Evolutionary conservation across 2,329 filamentous ascomycete species (phyloP).

Genomic region (Curvularia lunata): DNA sequence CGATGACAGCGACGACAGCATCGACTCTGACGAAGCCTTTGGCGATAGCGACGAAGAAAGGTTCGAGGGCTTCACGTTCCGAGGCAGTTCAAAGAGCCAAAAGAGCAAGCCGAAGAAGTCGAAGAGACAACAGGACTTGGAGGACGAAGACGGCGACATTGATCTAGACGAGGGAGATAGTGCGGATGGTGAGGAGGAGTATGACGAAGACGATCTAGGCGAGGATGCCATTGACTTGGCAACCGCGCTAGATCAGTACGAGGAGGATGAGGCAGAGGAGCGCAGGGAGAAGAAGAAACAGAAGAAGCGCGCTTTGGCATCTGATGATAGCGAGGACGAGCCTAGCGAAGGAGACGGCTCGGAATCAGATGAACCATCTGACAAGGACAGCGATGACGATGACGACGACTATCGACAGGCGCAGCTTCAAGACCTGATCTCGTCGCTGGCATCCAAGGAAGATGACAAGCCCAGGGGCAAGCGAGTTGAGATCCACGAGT

Average conservation of each 20-base stretch:
- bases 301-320: conserved; percentile 49
- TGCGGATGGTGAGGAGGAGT: conserved; percentile 56
- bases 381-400: conserved; percentile 52
- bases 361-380: conserved; percentile 54
- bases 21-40: conserved; percentile 83
- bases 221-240: conserved; percentile 69
- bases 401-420: conserved; percentile 62
- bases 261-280: conserved; percentile 46
- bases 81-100: conserved; percentile 62
- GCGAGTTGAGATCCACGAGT: conserved; percentile 60
- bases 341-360: conserved; percentile 57
- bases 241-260: conserved; percentile 63
- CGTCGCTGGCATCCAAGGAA: conserved; percentile 62
- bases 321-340: conserved; percentile 61
- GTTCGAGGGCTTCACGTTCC: conserved; percentile 77
- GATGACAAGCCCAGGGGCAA: conserved; percentile 43
- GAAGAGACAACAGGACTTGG: conserved; percentile 34
- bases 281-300: conserved; percentile 36
- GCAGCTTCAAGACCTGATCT: conserved; percentile 72
- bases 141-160: conserved; percentile 47
- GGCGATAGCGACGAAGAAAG: conserved; percentile 86
- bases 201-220: conserved; percentile 66
- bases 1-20: conserved; percentile 71
- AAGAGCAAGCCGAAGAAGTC: conserved; percentile 54
- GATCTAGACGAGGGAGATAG: conserved; percentile 56